Evolutionary conservation across 2,329 filamentous ascomycete species (phyloP).

Genomic region (Zasmidium cellare): DNA sequence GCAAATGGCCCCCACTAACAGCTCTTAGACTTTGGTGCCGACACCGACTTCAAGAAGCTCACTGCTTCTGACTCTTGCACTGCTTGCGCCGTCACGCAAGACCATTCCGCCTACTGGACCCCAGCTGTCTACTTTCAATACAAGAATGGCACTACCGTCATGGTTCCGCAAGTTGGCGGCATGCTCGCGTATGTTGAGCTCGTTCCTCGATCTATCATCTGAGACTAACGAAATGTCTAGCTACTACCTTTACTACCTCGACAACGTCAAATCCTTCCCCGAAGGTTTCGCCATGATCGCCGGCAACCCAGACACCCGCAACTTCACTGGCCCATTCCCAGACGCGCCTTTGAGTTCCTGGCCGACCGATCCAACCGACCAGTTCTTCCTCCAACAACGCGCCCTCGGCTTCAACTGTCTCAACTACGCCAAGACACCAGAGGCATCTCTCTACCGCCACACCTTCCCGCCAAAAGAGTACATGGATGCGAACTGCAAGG

Average conservation of each 20-base stretch:
- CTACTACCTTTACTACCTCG: constrained; percentile 79
- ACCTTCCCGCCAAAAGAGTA: constrained; percentile 76
- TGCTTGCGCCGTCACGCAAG: constrained; percentile 75
- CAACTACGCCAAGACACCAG: constrained; percentile 68
- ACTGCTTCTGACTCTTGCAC: constrained; percentile 68
- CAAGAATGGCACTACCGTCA: constrained; percentile 63
- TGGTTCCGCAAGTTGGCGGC: constrained; percentile 74
- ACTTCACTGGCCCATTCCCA: constrained; percentile 69
- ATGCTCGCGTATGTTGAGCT: constrained; percentile 72
- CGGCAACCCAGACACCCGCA: constrained; percentile 67
- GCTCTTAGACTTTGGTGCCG: constrained; percentile 62
- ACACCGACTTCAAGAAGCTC: constrained; percentile 60
- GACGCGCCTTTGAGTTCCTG: constrained; percentile 71
- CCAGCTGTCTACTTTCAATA: constrained; percentile 78
- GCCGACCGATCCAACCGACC: constrained; percentile 64
- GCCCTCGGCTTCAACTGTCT: constrained; percentile 94
- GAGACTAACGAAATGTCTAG: constrained; percentile 41
- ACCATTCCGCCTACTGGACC: constrained; percentile 85
- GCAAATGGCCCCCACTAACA: constrained; percentile 11
- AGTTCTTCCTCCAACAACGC: constrained; percentile 72
- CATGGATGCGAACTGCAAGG: constrained; percentile 76
- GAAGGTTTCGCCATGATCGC: constrained; percentile 78
- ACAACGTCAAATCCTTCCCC: constrained; percentile 70
- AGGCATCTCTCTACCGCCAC: constrained; percentile 78
- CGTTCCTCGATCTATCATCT: not conserved